A percentile compares a stretch with the other conserved stretches of the same genome.
Conservation (phyloP, 2,329 filamentous ascomycete genomes). For the Daldinia sp. region DNA sequence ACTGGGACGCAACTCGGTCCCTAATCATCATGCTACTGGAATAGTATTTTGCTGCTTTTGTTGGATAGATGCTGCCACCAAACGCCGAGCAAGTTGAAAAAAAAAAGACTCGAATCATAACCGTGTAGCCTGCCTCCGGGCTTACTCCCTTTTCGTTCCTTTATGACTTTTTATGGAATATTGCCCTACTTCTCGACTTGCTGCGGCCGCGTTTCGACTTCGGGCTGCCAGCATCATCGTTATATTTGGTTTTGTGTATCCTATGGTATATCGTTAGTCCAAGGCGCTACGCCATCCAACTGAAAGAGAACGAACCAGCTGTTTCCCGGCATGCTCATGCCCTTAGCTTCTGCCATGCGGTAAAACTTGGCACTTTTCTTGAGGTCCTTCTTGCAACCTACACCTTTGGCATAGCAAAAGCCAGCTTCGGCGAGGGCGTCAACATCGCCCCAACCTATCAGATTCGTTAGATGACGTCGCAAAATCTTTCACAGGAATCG, state of each 20-base stretch:
- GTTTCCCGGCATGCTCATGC: constrained; percentile 97
- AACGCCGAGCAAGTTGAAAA: constrained; percentile 34
- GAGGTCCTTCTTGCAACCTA: constrained; percentile 95
- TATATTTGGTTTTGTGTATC: constrained; percentile 98
- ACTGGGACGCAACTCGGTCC: constrained; percentile 22
- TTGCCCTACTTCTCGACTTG: constrained; percentile 80
- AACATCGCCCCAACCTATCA: constrained; percentile 86
- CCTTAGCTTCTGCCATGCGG: constrained; percentile 88
- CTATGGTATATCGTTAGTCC: constrained; percentile 59
- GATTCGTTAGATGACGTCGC: constrained; percentile 40
- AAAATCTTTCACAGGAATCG: constrained; percentile 11
- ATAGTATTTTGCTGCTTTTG: constrained; percentile 36
- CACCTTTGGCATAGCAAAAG: constrained; percentile 93
- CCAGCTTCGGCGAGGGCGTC: constrained; percentile 95
- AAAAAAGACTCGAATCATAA: constrained; percentile 27
- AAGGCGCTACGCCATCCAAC: constrained; percentile 6
- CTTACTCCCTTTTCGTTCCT: constrained; percentile 40
- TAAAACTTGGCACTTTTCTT: constrained; percentile 95
- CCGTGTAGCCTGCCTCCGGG: constrained; percentile 17
- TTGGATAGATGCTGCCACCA: constrained; percentile 33
- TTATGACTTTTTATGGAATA: constrained; percentile 72
- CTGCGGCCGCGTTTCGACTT: constrained; percentile 75
- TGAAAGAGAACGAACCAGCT: constrained; percentile 76
- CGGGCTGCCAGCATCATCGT: constrained; percentile 67
- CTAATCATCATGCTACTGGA: constrained; percentile 30